These are phyloP conservation scores for Moricandia moricandioides DNA, from an alignment of 345 rosid species.

Conservation along the genomic window DNA sequence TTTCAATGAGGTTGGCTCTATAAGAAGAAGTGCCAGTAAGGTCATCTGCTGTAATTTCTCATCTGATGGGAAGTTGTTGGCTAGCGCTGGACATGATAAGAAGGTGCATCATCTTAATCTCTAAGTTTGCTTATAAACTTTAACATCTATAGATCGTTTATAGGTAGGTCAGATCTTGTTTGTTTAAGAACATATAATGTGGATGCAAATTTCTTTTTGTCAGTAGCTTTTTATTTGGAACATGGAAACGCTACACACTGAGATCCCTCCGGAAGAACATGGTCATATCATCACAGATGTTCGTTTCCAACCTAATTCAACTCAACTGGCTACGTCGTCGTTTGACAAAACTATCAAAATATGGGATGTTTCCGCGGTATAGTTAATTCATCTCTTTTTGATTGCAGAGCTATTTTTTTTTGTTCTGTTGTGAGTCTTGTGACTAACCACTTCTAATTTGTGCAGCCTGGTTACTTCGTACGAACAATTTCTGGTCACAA, in stretches of 20 bases:
- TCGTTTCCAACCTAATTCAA: slow-evolving; percentile 84
- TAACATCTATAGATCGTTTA: slow-evolving; percentile 12
- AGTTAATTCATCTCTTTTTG: slow-evolving; percentile 16
- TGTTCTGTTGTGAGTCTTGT: slow-evolving; percentile 14
- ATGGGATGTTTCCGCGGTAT: slow-evolving; percentile 88
- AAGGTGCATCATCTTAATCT: slow-evolving; percentile 54
- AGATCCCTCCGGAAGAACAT: slow-evolving; percentile 70
- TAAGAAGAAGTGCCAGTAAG: slow-evolving; percentile 71
- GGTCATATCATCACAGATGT: slow-evolving; percentile 77
- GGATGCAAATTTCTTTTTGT: slow-evolving; percentile 47
- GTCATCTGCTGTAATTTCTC: slow-evolving; percentile 97
- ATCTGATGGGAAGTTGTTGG: slow-evolving; percentile 90
- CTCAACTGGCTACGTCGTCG: slow-evolving; percentile 90
- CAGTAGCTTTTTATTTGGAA: slow-evolving; percentile 87
- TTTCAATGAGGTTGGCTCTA: slow-evolving; percentile 82
- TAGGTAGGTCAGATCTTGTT: slow-evolving; percentile 14
- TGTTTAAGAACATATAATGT: slow-evolving; percentile 28
- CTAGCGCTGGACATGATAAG: slow-evolving; percentile 98
- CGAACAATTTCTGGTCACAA: slow-evolving; percentile 60
- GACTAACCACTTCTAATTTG: slow-evolving; percentile 21
- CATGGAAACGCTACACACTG: slow-evolving; percentile 76
- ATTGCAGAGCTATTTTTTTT: neutral
- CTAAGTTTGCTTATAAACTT: slow-evolving; percentile 3
- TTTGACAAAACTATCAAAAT: slow-evolving; percentile 72
- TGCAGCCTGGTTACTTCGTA: slow-evolving; percentile 68